Base-by-base conservation (phyloP, 2,329 filamentous ascomycete genomes). In the Fusarium brachygibbosum region DNA sequence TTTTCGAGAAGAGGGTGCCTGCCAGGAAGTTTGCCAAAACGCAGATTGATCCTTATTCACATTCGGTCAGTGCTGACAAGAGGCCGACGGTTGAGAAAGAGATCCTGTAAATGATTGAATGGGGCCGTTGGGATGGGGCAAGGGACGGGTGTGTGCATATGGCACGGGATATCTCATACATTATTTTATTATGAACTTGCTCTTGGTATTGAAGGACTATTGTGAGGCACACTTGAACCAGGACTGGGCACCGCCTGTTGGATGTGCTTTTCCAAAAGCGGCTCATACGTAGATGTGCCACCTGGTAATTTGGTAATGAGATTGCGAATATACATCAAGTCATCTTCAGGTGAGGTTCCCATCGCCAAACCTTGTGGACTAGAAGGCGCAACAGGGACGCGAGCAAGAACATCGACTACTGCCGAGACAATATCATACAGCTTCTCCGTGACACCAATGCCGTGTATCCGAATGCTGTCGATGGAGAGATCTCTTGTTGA, bases 361-460 rank as follows among this genome's bases (percentile, higher is more conserved):
- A 75, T 70, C 0, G 67, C 69, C 0, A 73, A 44, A 1, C 68
- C 69, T 32, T 74, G 76, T 11, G 68, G 73, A 14, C 63, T 77
- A 28, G 72, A 66, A 1, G 74, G 71, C n/a, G 68, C 66, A 6
- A 77, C 72, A 1, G 82, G 82, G 0, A 84, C 77, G 1, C 81
- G 76, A 0, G 82, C 81, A 1, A 84, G 69, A 3, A 84, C 82
- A 46, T 84, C 82, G 2, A 82, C 78, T 2, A 83, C 79, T 0
- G 81, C 79, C 1, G 80, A 83, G 0, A 81, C 81, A 28, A 84
- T 77, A 35, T 84, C 82, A 40, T 82, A 84, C 0, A 84, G 65
- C 63, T 84, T 84, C 58, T 84, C 82, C 0, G 82, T 84, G n/a
- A 84, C 65, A 0, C 82, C 82, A 12, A 81, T 80, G 1, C 82